Conservation (phyloP, 78 protist genomes). For the Cavenderia fasciculata region DNA sequence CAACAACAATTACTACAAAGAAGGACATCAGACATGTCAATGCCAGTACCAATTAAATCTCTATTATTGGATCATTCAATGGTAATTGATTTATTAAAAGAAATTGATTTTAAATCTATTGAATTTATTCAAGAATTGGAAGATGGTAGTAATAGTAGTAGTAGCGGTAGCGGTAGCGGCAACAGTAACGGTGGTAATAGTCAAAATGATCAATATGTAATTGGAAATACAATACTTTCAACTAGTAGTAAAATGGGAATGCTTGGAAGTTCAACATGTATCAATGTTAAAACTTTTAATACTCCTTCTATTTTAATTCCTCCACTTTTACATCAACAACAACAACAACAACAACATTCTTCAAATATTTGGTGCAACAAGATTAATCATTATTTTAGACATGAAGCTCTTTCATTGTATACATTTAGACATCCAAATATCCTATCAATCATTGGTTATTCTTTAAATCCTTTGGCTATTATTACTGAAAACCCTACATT, state of each 20-base stretch:
- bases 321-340: no score
- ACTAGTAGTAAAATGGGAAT: conserved; percentile 18
- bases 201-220: no score
- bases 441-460: conserved; percentile 34
- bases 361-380: no score
- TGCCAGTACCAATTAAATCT: background rate
- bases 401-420: conserved; percentile 40
- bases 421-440: conserved; percentile 42
- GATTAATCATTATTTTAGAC: conserved; percentile 13
- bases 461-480: conserved; percentile 52
- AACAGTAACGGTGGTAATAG: no score
- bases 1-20: background rate
- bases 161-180: no score
- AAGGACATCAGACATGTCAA: background rate
- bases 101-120: conserved; percentile 43
- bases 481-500: conserved; percentile 59
- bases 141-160: no score
- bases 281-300: conserved; percentile 48
- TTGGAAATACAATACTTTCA: no score
- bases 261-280: conserved; percentile 7
- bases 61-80: conserved; percentile 19
- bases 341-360: no score
- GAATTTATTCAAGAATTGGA: conserved; percentile 28
- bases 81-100: background rate
- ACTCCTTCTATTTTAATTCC: conserved; percentile 9